These are phyloP conservation scores for Ambispora gerdemannii DNA, from an alignment of 192 early-diverging fungal genomes.

Conservation along the genomic window DNA sequence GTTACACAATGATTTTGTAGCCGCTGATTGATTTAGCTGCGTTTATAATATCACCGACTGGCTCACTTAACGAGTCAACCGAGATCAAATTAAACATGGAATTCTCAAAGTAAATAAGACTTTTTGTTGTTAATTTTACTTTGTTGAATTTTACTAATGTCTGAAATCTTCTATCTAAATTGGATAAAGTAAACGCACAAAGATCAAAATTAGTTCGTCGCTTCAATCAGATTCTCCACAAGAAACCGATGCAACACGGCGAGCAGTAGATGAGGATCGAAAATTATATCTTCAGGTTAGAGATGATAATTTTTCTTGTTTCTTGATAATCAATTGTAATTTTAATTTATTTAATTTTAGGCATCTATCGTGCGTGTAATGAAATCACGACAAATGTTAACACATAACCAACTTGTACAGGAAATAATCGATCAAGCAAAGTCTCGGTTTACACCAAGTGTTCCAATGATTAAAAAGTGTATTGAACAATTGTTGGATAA, in stretches of 20 bases:
- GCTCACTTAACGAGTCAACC: constrained; percentile 21
- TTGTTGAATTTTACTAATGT: constrained; percentile 20
- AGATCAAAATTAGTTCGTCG: constrained; percentile 67
- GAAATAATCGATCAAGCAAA: constrained; percentile 74
- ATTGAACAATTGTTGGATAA: constrained; percentile 85
- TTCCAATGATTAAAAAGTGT: constrained; percentile 78
- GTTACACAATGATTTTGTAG: constrained; percentile 32
- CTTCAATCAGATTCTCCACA: constrained; percentile 57
- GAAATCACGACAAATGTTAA: constrained; percentile 68
- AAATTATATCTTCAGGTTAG: constrained; percentile 66
- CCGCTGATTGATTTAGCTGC: constrained; percentile 54
- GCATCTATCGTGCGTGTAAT: constrained; percentile 88
- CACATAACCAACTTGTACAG: constrained; percentile 66
- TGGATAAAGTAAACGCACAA: constrained; percentile 68
- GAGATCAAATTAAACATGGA: constrained; percentile 43
- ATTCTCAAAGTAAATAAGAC: constrained; percentile 53
- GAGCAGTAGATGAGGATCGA: constrained; percentile 76
- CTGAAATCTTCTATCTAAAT: constrained; percentile 31
- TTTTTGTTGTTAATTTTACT: background rate
- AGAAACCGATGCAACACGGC: constrained; percentile 56
- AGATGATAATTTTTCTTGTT: background rate
- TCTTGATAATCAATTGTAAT: background rate
- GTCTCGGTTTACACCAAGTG: constrained; percentile 63
- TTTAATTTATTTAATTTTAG: constrained; percentile 54
- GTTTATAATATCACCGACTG: constrained; percentile 30